Percentiles rank a stretch among this genome's conserved stretches.
These are phyloP conservation scores for Clonostachys byssicola DNA, from an alignment of 2,329 filamentous ascomycete genomes.

Conservation along the genomic window DNA sequence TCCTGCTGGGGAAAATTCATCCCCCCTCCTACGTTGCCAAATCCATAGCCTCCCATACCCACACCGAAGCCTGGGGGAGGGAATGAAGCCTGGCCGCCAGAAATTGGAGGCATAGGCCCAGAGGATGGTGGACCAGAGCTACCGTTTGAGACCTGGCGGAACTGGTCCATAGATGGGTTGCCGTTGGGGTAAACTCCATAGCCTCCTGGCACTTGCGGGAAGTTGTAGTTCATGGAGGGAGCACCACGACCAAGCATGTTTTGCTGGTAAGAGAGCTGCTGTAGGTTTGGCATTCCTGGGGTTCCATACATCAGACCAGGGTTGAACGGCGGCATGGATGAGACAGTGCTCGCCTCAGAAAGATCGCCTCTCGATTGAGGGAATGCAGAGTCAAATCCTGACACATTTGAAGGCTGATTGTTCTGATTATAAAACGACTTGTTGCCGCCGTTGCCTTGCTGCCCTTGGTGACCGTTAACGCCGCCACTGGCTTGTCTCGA, in stretches of 20 bases:
- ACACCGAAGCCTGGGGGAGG: conserved; percentile 44
- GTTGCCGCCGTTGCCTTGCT: conserved; percentile 27
- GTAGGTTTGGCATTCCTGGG: conserved; percentile 44
- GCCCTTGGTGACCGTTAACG: conserved; percentile 33
- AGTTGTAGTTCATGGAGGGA: conserved; percentile 54
- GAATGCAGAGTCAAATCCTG: conserved; percentile 48
- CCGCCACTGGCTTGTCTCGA: conserved; percentile 45
- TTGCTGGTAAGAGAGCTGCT: conserved; percentile 53
- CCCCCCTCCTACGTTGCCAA: conserved; percentile 40
- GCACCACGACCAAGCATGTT: conserved; percentile 48
- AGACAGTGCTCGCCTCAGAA: conserved; percentile 41
- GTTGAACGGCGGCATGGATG: conserved; percentile 45
- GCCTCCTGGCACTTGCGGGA: conserved; percentile 49
- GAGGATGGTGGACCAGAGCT: conserved; percentile 44
- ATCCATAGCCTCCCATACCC: conserved; percentile 38
- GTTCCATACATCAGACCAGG: conserved; percentile 47
- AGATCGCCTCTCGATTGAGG: conserved; percentile 47
- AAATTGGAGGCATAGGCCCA: conserved; percentile 34
- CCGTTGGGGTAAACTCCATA: conserved; percentile 48
- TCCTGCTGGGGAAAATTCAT: conserved; percentile 50
- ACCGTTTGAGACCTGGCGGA: conserved; percentile 45
- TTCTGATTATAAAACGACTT: conserved; percentile 50
- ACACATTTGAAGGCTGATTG: conserved; percentile 29
- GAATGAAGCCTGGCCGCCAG: conserved; percentile 36
- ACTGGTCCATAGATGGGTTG: conserved; percentile 49